Evolutionary conservation across 352 stramenopile genomes (phyloP), one percentile per base, ranked within the genome.

Genomic region (Phytophthora palmivora): DNA sequence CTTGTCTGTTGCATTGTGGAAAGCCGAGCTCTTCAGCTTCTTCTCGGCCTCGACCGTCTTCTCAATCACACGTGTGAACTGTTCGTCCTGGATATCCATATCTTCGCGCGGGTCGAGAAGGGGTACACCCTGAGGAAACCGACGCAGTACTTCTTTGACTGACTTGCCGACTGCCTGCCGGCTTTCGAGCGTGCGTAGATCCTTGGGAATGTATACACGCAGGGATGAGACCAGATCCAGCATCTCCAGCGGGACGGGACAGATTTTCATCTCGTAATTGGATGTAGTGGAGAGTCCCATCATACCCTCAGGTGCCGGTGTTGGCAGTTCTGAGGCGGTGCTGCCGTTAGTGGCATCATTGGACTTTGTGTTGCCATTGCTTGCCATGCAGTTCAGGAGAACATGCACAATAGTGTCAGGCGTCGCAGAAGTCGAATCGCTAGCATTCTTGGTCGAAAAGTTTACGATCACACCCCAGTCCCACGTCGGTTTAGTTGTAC

Each of bases 91-190:
- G 43, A 99, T 98, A 55, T 96, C 87, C 68, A 99, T 92, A 69
- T 99, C 97, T 53, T 97, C 88, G 21, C 97, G 78, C 16, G 96
- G 95, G 62, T 99, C 95, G 10, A 99, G 63, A 4, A 98, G 76
- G 7, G 94, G 94, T 30, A 98, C 74, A 45, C 87, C 87, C 41
- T 97, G 82, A 8, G 79, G 84, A 63, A 92, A 95, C 8, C 82
- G 74, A 18, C 81, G 82, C 22, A 91, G 62, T 47, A 94, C 82
- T 54, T 94, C 84, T 39, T 87, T 88, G 10, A 92, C 75, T 5
- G 84, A 92, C 61, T 93, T 95, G 37, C 80, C 82, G 0, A 95
- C 84, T 14, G 79, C 73, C 41, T 92, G 81, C 15, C 87, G 87
- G 33, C 78, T 91, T 28, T 93, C 83, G 2, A 88, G 37, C 14